Conservation (phyloP, 2,329 filamentous ascomycete species). For the Fusarium sulawesiense region DNA sequence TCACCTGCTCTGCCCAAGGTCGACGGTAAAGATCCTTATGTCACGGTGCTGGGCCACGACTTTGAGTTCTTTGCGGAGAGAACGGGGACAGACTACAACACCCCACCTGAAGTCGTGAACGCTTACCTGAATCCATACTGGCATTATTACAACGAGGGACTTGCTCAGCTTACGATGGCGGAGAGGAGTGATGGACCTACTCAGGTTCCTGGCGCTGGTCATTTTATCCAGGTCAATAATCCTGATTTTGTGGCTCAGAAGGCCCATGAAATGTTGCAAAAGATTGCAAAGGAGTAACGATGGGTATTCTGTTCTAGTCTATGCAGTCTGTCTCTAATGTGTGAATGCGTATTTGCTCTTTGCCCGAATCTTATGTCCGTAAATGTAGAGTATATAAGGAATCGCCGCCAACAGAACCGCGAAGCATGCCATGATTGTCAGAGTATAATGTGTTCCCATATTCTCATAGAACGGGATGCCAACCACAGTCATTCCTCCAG, state of each 20-base stretch:
- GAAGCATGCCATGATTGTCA: slow-evolving; percentile 50
- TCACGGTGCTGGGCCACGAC: slow-evolving; percentile 43
- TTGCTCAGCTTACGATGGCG: slow-evolving; percentile 57
- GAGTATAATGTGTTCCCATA: slow-evolving; percentile 49
- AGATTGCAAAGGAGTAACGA: background rate
- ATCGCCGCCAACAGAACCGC: slow-evolving; percentile 46
- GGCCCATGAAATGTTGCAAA: slow-evolving; percentile 15
- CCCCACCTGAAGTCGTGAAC: slow-evolving; percentile 52
- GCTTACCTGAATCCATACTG: slow-evolving; percentile 65
- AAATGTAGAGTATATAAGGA: slow-evolving; percentile 46
- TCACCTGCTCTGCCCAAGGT: slow-evolving; percentile 20
- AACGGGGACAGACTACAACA: slow-evolving; percentile 1
- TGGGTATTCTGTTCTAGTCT: background rate
- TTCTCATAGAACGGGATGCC: slow-evolving; percentile 51
- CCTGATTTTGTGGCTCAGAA: slow-evolving; percentile 57
- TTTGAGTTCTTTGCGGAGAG: slow-evolving; percentile 34
- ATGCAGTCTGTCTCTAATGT: background rate
- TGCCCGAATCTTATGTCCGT: slow-evolving; percentile 35
- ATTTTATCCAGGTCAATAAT: slow-evolving; percentile 62
- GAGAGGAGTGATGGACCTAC: slow-evolving; percentile 51
- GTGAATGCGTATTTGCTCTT: slow-evolving; percentile 39
- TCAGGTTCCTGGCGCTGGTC: slow-evolving; percentile 29
- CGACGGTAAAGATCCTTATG: slow-evolving; percentile 1
- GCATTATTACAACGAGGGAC: slow-evolving; percentile 64
- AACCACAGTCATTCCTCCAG: slow-evolving; percentile 51